Evolutionary conservation across 225 moss, liverwort and hornwort genomes (phyloP), one percentile per base, ranked within the genome.

Genomic region (Neckera pumila): DNA sequence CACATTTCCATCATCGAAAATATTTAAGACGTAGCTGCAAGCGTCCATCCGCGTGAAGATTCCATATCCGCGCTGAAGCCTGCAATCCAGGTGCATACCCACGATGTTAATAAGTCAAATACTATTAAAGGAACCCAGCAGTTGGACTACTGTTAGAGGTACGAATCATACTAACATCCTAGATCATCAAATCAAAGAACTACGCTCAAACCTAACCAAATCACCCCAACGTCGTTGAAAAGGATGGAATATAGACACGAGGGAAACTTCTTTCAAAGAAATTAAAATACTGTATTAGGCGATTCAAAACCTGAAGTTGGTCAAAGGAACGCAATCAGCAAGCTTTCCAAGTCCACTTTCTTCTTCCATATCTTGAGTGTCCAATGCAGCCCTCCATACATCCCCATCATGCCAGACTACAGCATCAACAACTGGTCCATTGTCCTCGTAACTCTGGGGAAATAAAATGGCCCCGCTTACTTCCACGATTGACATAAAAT

Each of bases 401-500:
- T 94, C 92, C 81, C 97, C 98, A 93, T 98, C 97, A 90, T 98
- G 94, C 97, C 98, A 98, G 70, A 98, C 95, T 89, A 98, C 96
- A 47, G 95, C 97, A 93, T 98, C 97, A 78, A 98, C 93, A 45
- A 96, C 82, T 88, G 98, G 97, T 88, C 98, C 98, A 78, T 94
- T 95, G 90, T 97, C 97, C 83, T 97, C 94, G 89, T 95, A 97
- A 89, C 90, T 94, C 98, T 98, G 96, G 83, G 86, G 56, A 58
- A 84, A 89, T 78, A 21, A 92, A 86, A 86, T 45, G 76, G 33
- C 77, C 34, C 58, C 31, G 4, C 61, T 85, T 47, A 92, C 45
- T 84, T 84, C 51, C 86, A 84, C 81, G 58, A 80, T 75, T 62
- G 34, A 81, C 61, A 74, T 47, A 54, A 85, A 90, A 70, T 70